These are phyloP conservation scores for Penicillium fimorum DNA, from an alignment of 495 filamentous ascomycete genomes.

Conservation along the genomic window DNA sequence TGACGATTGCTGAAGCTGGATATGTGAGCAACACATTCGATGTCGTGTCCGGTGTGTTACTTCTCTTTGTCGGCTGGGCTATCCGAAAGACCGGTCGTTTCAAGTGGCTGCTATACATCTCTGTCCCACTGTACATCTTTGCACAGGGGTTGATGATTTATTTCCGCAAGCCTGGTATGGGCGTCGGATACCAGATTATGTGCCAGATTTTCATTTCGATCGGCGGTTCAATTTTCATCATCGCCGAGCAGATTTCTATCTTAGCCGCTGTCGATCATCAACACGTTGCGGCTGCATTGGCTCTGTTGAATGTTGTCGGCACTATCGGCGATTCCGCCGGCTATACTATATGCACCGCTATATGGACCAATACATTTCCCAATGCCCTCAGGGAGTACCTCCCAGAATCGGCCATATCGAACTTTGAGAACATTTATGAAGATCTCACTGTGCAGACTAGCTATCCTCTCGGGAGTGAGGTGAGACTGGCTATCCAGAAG, in stretches of 20 bases:
- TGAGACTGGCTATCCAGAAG: conserved; percentile 47
- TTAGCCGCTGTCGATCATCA: conserved; percentile 61
- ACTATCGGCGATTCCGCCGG: conserved; percentile 64
- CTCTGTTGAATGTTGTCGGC: conserved; percentile 56
- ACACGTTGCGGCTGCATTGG: conserved; percentile 59
- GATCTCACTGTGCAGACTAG: conserved; percentile 44
- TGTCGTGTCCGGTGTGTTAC: conserved; percentile 39
- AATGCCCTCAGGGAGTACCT: conserved; percentile 48
- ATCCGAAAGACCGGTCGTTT: conserved; percentile 52
- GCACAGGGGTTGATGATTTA: conserved; percentile 53
- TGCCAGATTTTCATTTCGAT: conserved; percentile 68
- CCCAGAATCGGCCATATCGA: conserved; percentile 36
- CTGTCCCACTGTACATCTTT: conserved; percentile 54
- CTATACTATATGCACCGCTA: conserved; percentile 52
- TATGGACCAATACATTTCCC: conserved; percentile 61
- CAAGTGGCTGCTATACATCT: conserved; percentile 50
- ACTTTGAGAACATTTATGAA: conserved; percentile 49
- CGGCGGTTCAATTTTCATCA: conserved; percentile 51
- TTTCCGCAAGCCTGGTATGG: conserved; percentile 55
- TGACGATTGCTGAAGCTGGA: conserved; percentile 50
- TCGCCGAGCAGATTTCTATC: conserved; percentile 60
- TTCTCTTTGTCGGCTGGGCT: conserved; percentile 43
- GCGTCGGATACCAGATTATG: conserved; percentile 63
- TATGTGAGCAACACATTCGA: conserved; percentile 47
- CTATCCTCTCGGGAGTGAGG: conserved; percentile 48